Conservation (phyloP, 768 basidiomycete species). For the Phylloporus arenicola region DNA sequence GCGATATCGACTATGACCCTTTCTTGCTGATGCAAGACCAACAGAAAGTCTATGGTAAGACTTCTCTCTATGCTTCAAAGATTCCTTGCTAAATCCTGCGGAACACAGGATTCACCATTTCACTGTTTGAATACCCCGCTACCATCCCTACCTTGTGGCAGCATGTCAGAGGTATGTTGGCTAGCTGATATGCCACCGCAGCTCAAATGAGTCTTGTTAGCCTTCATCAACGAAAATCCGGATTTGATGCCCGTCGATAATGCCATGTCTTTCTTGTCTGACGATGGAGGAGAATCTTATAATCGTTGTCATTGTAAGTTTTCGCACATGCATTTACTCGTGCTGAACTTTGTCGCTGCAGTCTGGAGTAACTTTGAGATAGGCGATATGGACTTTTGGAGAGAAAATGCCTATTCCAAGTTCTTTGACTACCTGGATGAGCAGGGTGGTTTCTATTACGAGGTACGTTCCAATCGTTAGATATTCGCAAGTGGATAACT, state of each 20-base stretch:
- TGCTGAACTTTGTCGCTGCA: slow-evolving; percentile 31
- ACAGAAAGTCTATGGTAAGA: slow-evolving; percentile 74
- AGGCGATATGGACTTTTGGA: slow-evolving; percentile 85
- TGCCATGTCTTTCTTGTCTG: slow-evolving; percentile 68
- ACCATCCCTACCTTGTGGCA: slow-evolving; percentile 83
- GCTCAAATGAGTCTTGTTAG: slow-evolving; percentile 32
- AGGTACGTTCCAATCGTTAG: slow-evolving; percentile 41
- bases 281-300: slow-evolving; percentile 61
- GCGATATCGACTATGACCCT: slow-evolving; percentile 73
- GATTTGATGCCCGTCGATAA: slow-evolving; percentile 59
- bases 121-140: slow-evolving; percentile 68
- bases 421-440: slow-evolving; percentile 81
- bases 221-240: slow-evolving; percentile 62
- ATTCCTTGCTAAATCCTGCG: slow-evolving; percentile 22
- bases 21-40: slow-evolving; percentile 77
- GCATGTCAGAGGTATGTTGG: slow-evolving; percentile 53
- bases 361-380: slow-evolving; percentile 81
- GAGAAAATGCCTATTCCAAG: slow-evolving; percentile 72
- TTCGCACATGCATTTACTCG: slow-evolving; percentile 6
- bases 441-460: slow-evolving; percentile 88
- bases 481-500: background rate
- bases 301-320: slow-evolving; percentile 74
- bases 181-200: background rate
- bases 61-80: background rate
- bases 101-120: slow-evolving; percentile 65